Evolutionary conservation across 331 rosid species (phyloP), one percentile per base, ranked within the genome.

Genomic region (Saraca asoca): DNA sequence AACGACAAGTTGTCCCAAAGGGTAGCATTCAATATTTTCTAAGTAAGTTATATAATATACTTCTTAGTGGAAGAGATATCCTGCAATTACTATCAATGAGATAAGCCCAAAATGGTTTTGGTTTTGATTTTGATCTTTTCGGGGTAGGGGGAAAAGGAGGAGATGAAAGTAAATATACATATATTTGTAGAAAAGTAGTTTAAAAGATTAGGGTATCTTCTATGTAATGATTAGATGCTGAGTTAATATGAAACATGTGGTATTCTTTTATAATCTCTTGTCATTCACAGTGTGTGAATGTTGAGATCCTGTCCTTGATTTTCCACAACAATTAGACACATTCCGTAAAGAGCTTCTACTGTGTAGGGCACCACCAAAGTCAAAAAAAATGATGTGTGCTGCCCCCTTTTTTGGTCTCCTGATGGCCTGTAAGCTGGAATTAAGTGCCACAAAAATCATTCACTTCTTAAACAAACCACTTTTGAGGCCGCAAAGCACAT

Each of bases 391-490:
- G 66, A 78, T 70, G 76, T 72, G 61, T 54, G 61, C 13, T 59
- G 9, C 19, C 63, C 50, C 51, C 74, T 65, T 80, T 83, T 77
- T 18, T 2, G 81, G 91, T 80, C 85, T 80, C 92, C 90, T 80
- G 53, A 70, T 75, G 68, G 82, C 89, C 87, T 72, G 85, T 87
- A 86, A 81, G 85, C 81, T 70, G 71, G 84, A 79, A 75, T 77
- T 48, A 62, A 76, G 74, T 77, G 76, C 69, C 65, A 58, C 76
- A 80, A 53, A 62, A 37, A 66, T 71, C 70, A 67, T 62, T 15
- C 16, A 10, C 20, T 34, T 9, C 0, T 13, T 49, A 54, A 66
- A 42, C 42, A 59, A 39, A 9, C 4, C 64, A 58, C 70, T 39
- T 34, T 43, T 61, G 71, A 44, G 83, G 88, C 86, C 88, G 86